A percentile compares a stretch with the other conserved stretches of the same genome.
phyloP scores from a whole-genome alignment of 306 rosid genomes.

The Inga laurina region DNA sequence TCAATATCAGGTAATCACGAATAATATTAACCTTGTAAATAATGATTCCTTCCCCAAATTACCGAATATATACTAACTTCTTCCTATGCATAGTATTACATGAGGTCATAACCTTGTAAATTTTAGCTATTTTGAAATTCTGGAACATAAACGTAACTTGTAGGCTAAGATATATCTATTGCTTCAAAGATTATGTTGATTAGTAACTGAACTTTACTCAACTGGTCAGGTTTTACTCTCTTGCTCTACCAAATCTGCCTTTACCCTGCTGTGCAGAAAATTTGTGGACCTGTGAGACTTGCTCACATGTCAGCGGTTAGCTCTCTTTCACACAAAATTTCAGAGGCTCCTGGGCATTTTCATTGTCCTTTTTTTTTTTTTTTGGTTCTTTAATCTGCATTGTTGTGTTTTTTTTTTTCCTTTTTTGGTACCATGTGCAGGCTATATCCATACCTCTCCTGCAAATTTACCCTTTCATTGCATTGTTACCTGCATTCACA shows the following conservation, averaged over 20 bases:
- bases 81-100: background rate
- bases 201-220: constrained; percentile 15
- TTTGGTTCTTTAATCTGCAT: background rate
- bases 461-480: constrained; percentile 59
- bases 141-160: no score
- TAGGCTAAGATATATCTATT: no score
- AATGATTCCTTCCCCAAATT: background rate
- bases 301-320: constrained; percentile 59
- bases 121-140: no score
- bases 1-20: background rate
- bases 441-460: constrained; percentile 61
- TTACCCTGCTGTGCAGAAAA: constrained; percentile 54
- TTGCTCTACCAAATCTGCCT: constrained; percentile 55
- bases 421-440: constrained; percentile 40
- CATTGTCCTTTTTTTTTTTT: background rate
- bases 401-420: background rate
- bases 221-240: constrained; percentile 58
- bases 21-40: no score
- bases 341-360: background rate
- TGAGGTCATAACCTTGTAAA: background rate
- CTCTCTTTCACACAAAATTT: background rate
- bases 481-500: constrained; percentile 48
- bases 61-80: background rate
- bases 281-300: constrained; percentile 54
- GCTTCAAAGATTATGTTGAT: no score